Conservation (phyloP, 1,139 yeast species). For the Zygosaccharomyces pseudobailii region DNA sequence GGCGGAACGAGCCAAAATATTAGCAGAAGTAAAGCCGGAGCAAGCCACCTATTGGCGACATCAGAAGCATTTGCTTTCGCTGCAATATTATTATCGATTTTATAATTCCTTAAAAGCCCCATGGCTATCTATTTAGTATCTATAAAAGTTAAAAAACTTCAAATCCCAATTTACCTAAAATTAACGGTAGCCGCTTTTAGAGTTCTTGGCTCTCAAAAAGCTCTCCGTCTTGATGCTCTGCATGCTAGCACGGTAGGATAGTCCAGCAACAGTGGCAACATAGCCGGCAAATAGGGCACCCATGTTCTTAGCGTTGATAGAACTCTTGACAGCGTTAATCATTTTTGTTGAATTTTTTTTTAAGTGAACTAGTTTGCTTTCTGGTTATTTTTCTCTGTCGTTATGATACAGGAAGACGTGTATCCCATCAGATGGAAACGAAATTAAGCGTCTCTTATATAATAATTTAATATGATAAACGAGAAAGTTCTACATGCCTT, state of each 20-base stretch:
- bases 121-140: not conserved
- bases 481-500: not conserved
- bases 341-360: slow-evolving; percentile 2
- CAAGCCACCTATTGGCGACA: slow-evolving; percentile 4
- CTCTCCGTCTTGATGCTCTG: slow-evolving; percentile 14
- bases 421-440: not conserved
- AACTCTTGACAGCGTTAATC: slow-evolving; percentile 17
- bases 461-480: not conserved
- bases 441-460: not conserved
- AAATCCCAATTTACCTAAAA: not conserved
- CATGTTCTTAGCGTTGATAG: slow-evolving; percentile 18
- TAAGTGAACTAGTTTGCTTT: not conserved
- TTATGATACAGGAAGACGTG: no score
- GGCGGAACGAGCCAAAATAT: not conserved
- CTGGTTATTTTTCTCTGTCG: no score
- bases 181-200: slow-evolving; percentile 9
- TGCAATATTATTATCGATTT: slow-evolving; percentile 15
- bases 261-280: slow-evolving; percentile 14
- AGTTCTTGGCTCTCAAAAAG: slow-evolving; percentile 12
- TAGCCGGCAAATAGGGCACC: slow-evolving; percentile 15
- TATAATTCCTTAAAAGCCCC: slow-evolving; percentile 4
- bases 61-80: slow-evolving; percentile 11
- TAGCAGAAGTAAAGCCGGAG: slow-evolving; percentile 18
- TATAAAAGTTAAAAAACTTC: not conserved
- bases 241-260: slow-evolving; percentile 18